Base-by-base conservation (phyloP, 164 flowering plant genomes). In the Buxus sempervirens region DNA sequence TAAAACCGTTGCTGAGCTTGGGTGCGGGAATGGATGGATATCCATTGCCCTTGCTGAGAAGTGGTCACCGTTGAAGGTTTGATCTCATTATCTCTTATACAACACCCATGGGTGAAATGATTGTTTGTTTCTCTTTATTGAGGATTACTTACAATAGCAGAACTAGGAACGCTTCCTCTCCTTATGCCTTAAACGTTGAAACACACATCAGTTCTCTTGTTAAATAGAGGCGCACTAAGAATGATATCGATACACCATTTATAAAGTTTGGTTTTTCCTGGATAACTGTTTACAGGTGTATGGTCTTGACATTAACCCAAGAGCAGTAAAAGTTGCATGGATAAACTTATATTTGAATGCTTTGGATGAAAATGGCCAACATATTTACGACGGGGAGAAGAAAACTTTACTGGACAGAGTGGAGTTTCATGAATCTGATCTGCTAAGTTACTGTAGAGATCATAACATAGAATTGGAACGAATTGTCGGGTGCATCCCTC, bases 1-100 rank as follows among this genome's bases (percentile, higher is more conserved):
- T 78, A 92, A 79, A 80, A 80, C 93, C 24, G 93, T 95, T 54
- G 82, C 97, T 54, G 99, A 95, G 75, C 90, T 95, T 67, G 99
- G 99, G 15, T 95, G 99, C 76, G 98, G 99, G 49, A 95, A 95
- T 82, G 98, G 99, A 61, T 95, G 99, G 99, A 93, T 92, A 77
- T 81, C 98, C 60, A 93, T 95, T 70, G 99, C 97, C 32, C 88
- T 92, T 64, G 97, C 98, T 68, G 93, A 87, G 60, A 95, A 95
- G 67, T 95, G 98, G 97, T 77, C 78, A 55, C 99, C 99, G 55
- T 80, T 65, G 6, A 95, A 95, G 98, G 99, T 91, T 63, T 38
- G 41, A 24, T 64, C 7, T 59, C 26, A 26, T 26, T 55, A 27
- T 60, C 22, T 26, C 19, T 62, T 22, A 2, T 23, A 8, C 3